These are phyloP conservation scores for Kwoniella bestiolae DNA, from an alignment of 768 basidiomycete genomes.

Conservation along the genomic window DNA sequence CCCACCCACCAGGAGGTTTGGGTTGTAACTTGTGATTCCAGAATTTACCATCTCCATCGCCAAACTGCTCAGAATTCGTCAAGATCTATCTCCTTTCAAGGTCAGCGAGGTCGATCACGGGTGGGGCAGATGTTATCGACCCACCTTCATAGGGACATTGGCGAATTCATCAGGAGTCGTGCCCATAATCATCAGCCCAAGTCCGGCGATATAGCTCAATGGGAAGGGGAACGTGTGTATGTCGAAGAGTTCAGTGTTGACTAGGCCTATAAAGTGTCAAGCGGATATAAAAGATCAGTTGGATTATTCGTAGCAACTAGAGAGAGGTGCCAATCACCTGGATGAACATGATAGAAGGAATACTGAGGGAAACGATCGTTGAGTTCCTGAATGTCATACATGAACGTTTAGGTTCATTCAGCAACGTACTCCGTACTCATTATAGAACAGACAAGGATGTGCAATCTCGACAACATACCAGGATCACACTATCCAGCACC, in stretches of 20 bases:
- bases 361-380: slow-evolving; percentile 30
- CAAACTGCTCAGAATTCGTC: not conserved
- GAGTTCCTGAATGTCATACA: slow-evolving; percentile 26
- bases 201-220: slow-evolving; percentile 8
- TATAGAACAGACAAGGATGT: too few relatives aligned
- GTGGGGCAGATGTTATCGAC: too few relatives aligned
- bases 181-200: slow-evolving; percentile 5
- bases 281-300: too few relatives aligned
- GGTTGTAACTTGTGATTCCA: slow-evolving; percentile 22
- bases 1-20: slow-evolving; percentile 16
- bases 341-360: slow-evolving; percentile 18
- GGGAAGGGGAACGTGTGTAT: slow-evolving; percentile 25
- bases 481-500: slow-evolving; percentile 25
- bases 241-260: slow-evolving; percentile 13
- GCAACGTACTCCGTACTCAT: not conserved
- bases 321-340: slow-evolving; percentile 4
- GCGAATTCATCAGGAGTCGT: slow-evolving; percentile 18
- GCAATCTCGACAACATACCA: slow-evolving; percentile 7
- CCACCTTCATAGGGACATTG: slow-evolving; percentile 24
- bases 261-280: slow-evolving; percentile 20
- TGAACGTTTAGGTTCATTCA: not conserved
- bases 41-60: slow-evolving; percentile 7
- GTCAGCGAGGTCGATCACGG: too few relatives aligned
- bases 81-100: slow-evolving; percentile 1
- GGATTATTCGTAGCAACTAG: not conserved